Base-by-base conservation (phyloP, 2,329 filamentous ascomycete genomes). In the Diaporthe sp. region DNA sequence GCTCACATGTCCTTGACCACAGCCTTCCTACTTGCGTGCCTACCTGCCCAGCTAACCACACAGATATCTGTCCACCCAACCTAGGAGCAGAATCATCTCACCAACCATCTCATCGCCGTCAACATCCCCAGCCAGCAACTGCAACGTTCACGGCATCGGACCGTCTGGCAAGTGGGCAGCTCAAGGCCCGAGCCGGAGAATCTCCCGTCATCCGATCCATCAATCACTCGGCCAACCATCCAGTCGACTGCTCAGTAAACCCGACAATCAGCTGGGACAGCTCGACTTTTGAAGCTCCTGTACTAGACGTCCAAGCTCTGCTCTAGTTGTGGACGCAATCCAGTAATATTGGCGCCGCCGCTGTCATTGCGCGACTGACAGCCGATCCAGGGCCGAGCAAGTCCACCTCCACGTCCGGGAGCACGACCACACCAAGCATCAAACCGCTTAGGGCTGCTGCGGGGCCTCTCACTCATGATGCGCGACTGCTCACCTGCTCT, bases 391-490 rank as follows among this genome's bases (percentile, higher is more conserved):
- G 65, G 15, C 65, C 49, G 47, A 70, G 20, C 34, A 37, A 55
- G 22, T 25, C 49, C 25, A 70, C 13, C 49, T 68, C 15, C 47
- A 28, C 47, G 65, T 42, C 65, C 34, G 49, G n/a, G 65, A 70
- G 65, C 65, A 34, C n/a, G n/a, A 39, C 37, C 42, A 70, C 31
- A 70, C 15, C 34, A 55, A 15, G 3, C 7, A 51, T 20, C 31
- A 68, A 25, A 39, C 65, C 8, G 31, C 47, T 42, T 28, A 17
- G 15, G 34, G 34, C 65, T 42, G 47, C 34, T 70, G 65, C 65
- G 49, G 65, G 63, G 49, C 5, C n/a, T 15, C 20, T 53, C 49
- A 55, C 49, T 22, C 65, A 70, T 70, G 65, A 70, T 70, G 65
- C 49, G 31, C 49, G 34, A 55, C 65, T 55, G 7, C 31, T 42